Evolutionary conservation across 495 filamentous ascomycete genomes (phyloP), one percentile per base, ranked within the genome.

Genomic region (Chaetomium cochliodes): DNA sequence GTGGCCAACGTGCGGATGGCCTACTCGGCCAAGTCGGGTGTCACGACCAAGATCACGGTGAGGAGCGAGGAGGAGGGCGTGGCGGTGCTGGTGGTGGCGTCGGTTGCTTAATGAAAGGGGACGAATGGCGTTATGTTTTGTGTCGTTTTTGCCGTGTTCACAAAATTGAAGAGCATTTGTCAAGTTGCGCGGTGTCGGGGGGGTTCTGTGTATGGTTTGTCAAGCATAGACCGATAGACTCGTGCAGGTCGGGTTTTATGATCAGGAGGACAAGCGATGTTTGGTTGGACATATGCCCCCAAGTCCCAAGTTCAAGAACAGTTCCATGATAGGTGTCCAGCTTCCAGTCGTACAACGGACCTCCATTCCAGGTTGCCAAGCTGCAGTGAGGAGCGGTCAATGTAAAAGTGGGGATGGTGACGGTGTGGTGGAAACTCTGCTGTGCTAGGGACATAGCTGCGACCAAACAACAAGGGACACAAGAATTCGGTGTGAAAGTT

Each of bases 41-140:
- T 98, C 23, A 96, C 94, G 41, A 92, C 92, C 65, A 97, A 98
- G 85, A 90, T 97, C 65, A 90, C 89, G 44, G 90, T 91, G 60
- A 84, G 94, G 69, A 87, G 88, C 67, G 96, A 98, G 75, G 94
- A 98, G 79, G 92, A 93, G 73, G 91, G 91, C 57, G 87, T 98
- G 67, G 93, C 93, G 53, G 83, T 86, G 59, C 81, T 93, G 72
- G 84, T 98, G 62, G 85, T 97, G 73, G 91, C 84, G 63, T 91
- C 89, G 69, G 88, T 98, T 73, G 87, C 90, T 76, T 97, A 87
- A 80, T 79, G 65, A 73, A 44, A 56, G 63, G 65, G 62, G 52
- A 64, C 54, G 68, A 68, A 68, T 67, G 69, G 67, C 66, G 68
- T 69, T 70, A 64, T 42, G 67, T 63, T 52, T 54, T 55, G 4